A percentile compares a stretch with the other conserved stretches of the same genome.
These are phyloP conservation scores for Xylaria grammica DNA, from an alignment of 495 filamentous ascomycete species.

Conservation along the genomic window DNA sequence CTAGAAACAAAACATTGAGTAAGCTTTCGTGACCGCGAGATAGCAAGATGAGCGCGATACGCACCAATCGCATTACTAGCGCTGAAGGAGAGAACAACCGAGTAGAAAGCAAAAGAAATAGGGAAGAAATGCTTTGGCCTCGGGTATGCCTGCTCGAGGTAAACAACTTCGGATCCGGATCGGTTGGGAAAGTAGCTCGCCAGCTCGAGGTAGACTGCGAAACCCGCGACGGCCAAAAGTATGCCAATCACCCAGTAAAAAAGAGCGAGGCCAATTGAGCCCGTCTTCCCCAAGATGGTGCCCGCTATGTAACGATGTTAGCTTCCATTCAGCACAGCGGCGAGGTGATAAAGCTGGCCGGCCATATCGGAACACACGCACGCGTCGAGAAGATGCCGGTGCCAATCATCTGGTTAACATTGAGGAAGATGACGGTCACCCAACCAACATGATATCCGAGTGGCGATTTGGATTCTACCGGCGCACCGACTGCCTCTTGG, in stretches of 20 bases:
- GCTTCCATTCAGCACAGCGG: neutral
- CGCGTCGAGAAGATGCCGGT: conserved; percentile 70
- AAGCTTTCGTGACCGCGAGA: neutral
- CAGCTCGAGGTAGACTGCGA: conserved; percentile 65
- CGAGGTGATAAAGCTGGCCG: no score
- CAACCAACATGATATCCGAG: conserved; percentile 64
- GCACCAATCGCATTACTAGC: conserved; percentile 66
- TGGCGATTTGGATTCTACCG: conserved; percentile 63
- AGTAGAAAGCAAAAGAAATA: conserved; percentile 63
- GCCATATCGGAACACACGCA: conserved; percentile 35
- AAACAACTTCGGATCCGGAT: conserved; percentile 68
- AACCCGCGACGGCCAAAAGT: conserved; percentile 53
- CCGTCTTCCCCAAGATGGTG: conserved; percentile 59
- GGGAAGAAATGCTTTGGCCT: conserved; percentile 66
- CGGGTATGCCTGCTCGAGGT: conserved; percentile 69
- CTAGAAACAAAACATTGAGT: neutral
- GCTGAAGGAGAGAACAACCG: conserved; percentile 64
- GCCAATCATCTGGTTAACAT: conserved; percentile 69
- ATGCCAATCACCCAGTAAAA: conserved; percentile 68
- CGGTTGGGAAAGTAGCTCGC: conserved; percentile 68
- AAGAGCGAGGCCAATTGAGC: conserved; percentile 63
- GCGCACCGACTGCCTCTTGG: conserved; percentile 67
- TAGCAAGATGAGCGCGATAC: neutral
- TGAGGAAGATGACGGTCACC: conserved; percentile 63
- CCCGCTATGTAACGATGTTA: conserved; percentile 45